Evolutionary conservation across 805 yeast genomes (phyloP).

Genomic region (Danielozyma ontarioensis): DNA sequence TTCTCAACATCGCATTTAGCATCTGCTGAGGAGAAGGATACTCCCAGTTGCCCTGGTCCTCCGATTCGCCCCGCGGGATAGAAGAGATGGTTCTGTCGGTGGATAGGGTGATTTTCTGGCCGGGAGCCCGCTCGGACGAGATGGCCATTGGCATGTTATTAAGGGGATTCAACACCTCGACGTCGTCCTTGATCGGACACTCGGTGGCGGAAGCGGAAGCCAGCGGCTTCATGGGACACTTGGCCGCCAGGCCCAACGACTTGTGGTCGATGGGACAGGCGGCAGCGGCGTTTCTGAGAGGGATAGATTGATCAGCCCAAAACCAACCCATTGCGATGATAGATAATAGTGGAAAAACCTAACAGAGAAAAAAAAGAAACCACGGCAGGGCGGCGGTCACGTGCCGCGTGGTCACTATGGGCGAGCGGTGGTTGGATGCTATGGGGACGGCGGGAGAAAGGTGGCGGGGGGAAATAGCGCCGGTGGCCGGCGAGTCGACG

Average conservation of each 20-base stretch:
- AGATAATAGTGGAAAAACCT: background rate
- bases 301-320: conserved; percentile 54
- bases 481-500: no score
- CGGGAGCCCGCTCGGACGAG: conserved; percentile 65
- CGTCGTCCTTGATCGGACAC: conserved; percentile 15
- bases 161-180: conserved; percentile 59
- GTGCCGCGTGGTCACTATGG: background rate
- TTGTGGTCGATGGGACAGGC: conserved; percentile 41
- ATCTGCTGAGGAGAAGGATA: conserved; percentile 99
- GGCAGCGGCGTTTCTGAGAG: conserved; percentile 3
- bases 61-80: conserved; percentile 75
- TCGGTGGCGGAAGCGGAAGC: conserved; percentile 7
- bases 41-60: conserved; percentile 83
- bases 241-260: conserved; percentile 15
- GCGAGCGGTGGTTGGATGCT: no score
- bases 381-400: no score
- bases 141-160: conserved; percentile 83
- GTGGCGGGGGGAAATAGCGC: no score
- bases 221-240: conserved; percentile 34
- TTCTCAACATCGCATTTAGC: conserved; percentile 95
- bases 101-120: conserved; percentile 74
- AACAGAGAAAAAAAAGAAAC: no score
- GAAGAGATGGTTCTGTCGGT: conserved; percentile 78
- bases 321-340: conserved; percentile 75
- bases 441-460: no score